These are phyloP conservation scores for Annulohypoxylon stygium DNA, from an alignment of 495 filamentous ascomycete species.

Conservation along the genomic window DNA sequence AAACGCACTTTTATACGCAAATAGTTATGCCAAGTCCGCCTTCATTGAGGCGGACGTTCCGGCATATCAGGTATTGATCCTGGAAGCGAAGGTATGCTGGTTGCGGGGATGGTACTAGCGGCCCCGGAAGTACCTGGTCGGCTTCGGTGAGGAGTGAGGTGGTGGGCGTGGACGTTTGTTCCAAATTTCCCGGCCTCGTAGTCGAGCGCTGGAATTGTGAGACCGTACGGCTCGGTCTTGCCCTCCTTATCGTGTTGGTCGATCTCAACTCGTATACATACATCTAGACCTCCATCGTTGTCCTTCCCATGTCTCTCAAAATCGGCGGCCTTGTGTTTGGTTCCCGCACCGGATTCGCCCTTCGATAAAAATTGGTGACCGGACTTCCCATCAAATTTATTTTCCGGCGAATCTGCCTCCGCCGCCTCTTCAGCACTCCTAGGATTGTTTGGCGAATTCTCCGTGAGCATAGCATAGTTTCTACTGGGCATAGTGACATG, in stretches of 20 bases:
- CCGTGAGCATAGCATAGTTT: slow-evolving; percentile 88
- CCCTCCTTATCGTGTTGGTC: slow-evolving; percentile 74
- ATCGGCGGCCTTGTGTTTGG: slow-evolving; percentile 71
- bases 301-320: slow-evolving; percentile 64
- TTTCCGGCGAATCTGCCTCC: slow-evolving; percentile 18
- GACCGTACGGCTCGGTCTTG: slow-evolving; percentile 75
- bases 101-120: slow-evolving; percentile 42
- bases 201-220: slow-evolving; percentile 66
- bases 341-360: slow-evolving; percentile 75
- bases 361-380: slow-evolving; percentile 72
- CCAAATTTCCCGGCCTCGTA: slow-evolving; percentile 53
- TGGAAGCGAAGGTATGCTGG: slow-evolving; percentile 40
- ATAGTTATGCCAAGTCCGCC: background rate
- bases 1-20: background rate
- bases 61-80: slow-evolving; percentile 44
- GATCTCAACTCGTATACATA: slow-evolving; percentile 77
- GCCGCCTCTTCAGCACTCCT: slow-evolving; percentile 23
- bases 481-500: slow-evolving; percentile 90
- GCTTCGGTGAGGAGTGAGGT: slow-evolving; percentile 47
- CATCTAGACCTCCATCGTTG: slow-evolving; percentile 73
- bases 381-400: slow-evolving; percentile 61
- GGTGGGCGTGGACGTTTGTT: slow-evolving; percentile 44
- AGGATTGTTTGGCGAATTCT: slow-evolving; percentile 65
- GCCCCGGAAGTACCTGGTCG: slow-evolving; percentile 43
- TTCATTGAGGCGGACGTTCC: slow-evolving; percentile 26